Evolutionary conservation across 164 flowering plant species (phyloP), one percentile per base, ranked within the genome.

Genomic region (Sextonia rubra): DNA sequence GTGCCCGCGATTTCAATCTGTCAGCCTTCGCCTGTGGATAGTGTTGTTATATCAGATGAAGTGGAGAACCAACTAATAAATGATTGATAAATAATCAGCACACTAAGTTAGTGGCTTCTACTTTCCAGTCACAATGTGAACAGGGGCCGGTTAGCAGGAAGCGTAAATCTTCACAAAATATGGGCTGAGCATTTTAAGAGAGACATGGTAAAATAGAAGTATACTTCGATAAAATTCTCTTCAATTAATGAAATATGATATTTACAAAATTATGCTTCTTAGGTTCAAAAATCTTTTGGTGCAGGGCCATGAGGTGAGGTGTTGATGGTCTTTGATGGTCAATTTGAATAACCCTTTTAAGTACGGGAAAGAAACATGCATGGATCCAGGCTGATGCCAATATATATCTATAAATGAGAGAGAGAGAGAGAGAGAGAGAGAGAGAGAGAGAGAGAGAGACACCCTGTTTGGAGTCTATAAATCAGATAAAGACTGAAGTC

Each of bases 1-100:
- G 91, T 24, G 93, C 97, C 69, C 95, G 79, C 5, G 95, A 80
- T 82, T 90, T 94, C 81, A 90, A 62, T 74, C 91, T 87, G 77
- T 94, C 99, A 12, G 97, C 99, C 77, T 90, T 91, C 76, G 80
- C 93, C 97, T 94, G 55, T 1, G 37, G 14, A 24, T 24, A 25
- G 27, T 61, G 24, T 11, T 61, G 2, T 61, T 52, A 15, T 12
- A 52, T 52, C 58, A 52, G n/a, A 52, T 17, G 58, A 52, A 52
- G 58, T 11, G 20, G 11, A 37, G 44, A 37, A 37, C n/a, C 58
- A 52, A 20, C 6, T 20, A 52, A 20, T 52, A 52, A 52, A 20
- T 18, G 58, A 52, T 52, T 15, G n/a, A 18, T 20, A 15, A 52
- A 52, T 14, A 15, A 52, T 52, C 58, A 52, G 58, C 58, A 12